These are phyloP conservation scores for Cryptococcus sp. DNA, from an alignment of 1,284 basidiomycete genomes.

Conservation along the genomic window DNA sequence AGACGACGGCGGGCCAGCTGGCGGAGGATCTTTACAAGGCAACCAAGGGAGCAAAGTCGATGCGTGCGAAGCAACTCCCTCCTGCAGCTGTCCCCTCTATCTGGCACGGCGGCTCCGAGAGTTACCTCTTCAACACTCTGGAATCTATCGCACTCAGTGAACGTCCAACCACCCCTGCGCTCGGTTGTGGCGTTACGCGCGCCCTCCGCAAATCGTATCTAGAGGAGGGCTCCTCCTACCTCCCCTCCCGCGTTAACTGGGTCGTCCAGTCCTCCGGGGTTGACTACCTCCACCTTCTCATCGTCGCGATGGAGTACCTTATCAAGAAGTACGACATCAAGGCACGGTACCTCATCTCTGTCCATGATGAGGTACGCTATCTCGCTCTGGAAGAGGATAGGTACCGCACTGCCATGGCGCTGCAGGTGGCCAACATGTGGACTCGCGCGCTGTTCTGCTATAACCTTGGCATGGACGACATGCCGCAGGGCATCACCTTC, in stretches of 20 bases:
- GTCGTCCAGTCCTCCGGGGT: constrained; percentile 98
- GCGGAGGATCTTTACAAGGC: constrained; percentile 85
- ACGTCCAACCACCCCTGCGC: constrained; percentile 82
- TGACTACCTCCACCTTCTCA: constrained; percentile 94
- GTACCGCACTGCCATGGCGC: constrained; percentile 83
- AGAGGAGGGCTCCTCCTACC: constrained; percentile 65
- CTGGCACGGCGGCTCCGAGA: constrained; percentile 97
- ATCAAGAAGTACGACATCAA: constrained; percentile 75
- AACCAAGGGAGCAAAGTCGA: constrained; percentile 88
- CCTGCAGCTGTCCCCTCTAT: constrained; percentile 59
- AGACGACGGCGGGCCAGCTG: constrained; percentile 72
- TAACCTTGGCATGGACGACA: constrained; percentile 89
- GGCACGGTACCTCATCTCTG: constrained; percentile 92
- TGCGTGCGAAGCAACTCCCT: constrained; percentile 49
- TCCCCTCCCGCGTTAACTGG: constrained; percentile 98
- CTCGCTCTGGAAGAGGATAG: constrained; percentile 83
- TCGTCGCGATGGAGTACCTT: constrained; percentile 92
- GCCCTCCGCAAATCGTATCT: constrained; percentile 87
- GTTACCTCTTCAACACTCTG: constrained; percentile 98
- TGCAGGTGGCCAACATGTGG: constrained; percentile 96
- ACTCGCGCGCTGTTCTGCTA: constrained; percentile 88
- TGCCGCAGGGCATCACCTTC: constrained; percentile 91
- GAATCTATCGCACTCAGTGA: constrained; percentile 91
- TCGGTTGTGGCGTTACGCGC: constrained; percentile 90
- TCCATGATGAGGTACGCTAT: constrained; percentile 96